A percentile compares a stretch with the other conserved stretches of the same genome.
Evolutionary conservation across 768 basidiomycete species (phyloP).

Genomic region (Daedalea quercina): DNA sequence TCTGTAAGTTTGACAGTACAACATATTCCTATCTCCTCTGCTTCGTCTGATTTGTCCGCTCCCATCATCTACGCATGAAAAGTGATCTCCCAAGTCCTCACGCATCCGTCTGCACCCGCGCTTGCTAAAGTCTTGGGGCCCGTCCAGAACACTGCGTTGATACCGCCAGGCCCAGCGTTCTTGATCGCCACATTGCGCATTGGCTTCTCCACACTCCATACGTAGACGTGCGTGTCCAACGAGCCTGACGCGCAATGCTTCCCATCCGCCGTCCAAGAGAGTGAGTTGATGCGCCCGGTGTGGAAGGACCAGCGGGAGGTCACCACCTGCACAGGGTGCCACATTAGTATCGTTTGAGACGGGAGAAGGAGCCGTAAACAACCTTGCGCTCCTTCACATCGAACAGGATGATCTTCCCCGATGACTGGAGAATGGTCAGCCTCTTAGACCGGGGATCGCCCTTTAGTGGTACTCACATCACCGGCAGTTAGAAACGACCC

Average conservation of each 20-base stretch:
- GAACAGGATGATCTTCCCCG: constrained; percentile 76
- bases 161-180: constrained; percentile 83
- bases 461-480: constrained; percentile 56
- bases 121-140: constrained; percentile 52
- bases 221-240: constrained; percentile 87
- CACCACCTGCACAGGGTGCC: constrained; percentile 37
- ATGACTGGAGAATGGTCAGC: constrained; percentile 41
- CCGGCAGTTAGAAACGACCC: constrained; percentile 72
- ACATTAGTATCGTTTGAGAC: not conserved
- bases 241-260: constrained; percentile 81
- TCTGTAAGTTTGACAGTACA: not conserved
- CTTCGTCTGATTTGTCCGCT: not conserved
- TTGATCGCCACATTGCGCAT: constrained; percentile 74
- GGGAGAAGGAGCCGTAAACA: constrained; percentile 5
- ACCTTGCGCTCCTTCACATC: constrained; percentile 64
- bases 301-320: constrained; percentile 86
- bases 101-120: constrained; percentile 78
- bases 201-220: constrained; percentile 73
- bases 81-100: constrained; percentile 63
- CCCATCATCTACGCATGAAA: constrained; percentile 24
- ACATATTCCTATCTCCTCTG: not conserved
- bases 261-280: constrained; percentile 71
- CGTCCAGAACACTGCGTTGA: constrained; percentile 77
- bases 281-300: constrained; percentile 69
- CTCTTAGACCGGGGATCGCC: not conserved